A percentile compares a stretch with the other conserved stretches of the same genome.
Evolutionary conservation across 768 basidiomycete species (phyloP).

Genomic region (Collybia mongolica): DNA sequence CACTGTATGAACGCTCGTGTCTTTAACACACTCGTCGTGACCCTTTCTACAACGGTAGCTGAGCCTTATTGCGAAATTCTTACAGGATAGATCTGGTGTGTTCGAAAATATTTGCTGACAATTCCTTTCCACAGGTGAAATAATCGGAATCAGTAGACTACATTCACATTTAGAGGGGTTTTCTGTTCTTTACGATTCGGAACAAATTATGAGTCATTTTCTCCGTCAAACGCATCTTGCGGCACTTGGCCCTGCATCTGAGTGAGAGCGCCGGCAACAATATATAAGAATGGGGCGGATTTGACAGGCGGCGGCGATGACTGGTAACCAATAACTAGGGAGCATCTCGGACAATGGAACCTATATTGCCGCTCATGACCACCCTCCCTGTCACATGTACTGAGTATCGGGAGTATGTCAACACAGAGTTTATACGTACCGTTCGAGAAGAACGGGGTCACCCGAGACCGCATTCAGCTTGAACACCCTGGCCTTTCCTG

Average conservation of each 20-base stretch:
- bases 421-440: constrained; percentile 42
- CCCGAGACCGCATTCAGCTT: constrained; percentile 77
- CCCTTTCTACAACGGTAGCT: constrained; percentile 85
- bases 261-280: constrained; percentile 80
- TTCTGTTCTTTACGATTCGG: too few species aligned
- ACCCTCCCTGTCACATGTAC: constrained; percentile 40
- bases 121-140: background rate
- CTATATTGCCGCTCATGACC: constrained; percentile 78
- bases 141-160: too few species aligned
- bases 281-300: constrained; percentile 76
- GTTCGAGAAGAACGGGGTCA: constrained; percentile 75
- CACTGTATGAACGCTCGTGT: constrained; percentile 67
- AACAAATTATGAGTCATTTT: constrained; percentile 33
- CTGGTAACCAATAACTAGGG: constrained; percentile 75
- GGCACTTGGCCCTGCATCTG: constrained; percentile 88
- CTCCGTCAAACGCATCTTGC: constrained; percentile 74
- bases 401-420: constrained; percentile 1
- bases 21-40: constrained; percentile 44
- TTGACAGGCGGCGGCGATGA: constrained; percentile 73
- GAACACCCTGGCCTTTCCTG: constrained; percentile 68
- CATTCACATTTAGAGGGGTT: too few species aligned
- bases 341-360: constrained; percentile 69
- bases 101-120: background rate
- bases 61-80: constrained; percentile 33
- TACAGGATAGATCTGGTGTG: too few species aligned